A percentile compares a stretch with the other conserved stretches of the same genome.
Evolutionary conservation across 2,329 filamentous ascomycete species (phyloP).

Genomic region (Claviceps quebecensis): DNA sequence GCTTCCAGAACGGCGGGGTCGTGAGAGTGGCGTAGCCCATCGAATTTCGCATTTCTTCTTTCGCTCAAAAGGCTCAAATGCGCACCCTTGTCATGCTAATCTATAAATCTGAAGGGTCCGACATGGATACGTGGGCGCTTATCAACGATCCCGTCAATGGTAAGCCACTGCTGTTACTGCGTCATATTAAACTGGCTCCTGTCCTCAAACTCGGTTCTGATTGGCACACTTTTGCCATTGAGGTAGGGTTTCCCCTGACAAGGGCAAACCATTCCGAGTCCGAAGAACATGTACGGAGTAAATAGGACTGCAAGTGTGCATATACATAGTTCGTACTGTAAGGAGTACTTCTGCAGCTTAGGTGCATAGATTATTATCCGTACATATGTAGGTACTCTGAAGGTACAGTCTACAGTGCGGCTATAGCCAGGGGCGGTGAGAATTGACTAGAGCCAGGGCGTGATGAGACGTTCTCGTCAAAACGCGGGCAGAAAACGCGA

Average conservation of each 20-base stretch:
- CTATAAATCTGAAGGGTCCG: too few species aligned
- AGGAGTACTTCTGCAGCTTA: not conserved
- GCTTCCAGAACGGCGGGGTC: too few species aligned
- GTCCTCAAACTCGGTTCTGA: not conserved
- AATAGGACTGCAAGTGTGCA: not conserved
- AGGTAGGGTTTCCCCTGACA: not conserved
- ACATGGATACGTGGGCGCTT: not conserved
- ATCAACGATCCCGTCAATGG: not conserved
- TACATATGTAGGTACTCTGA: too few species aligned
- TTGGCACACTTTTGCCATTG: not conserved
- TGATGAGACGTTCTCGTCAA: not conserved
- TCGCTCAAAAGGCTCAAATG: not conserved
- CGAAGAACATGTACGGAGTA: not conserved
- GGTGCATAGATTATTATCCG: too few species aligned
- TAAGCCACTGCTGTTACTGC: not conserved
- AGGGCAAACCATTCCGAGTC: not conserved
- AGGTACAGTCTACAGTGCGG: not conserved
- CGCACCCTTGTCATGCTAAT: not conserved
- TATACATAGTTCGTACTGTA: not conserved
- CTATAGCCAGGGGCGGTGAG: slow-evolving; percentile 7
- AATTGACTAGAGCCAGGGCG: not conserved
- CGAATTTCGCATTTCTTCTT: not conserved
- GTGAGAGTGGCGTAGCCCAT: too few species aligned
- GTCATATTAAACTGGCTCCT: not conserved
- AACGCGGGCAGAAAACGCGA: not conserved